Conservation (phyloP, 1,284 basidiomycete species). For the Tylopilus sp. region DNA sequence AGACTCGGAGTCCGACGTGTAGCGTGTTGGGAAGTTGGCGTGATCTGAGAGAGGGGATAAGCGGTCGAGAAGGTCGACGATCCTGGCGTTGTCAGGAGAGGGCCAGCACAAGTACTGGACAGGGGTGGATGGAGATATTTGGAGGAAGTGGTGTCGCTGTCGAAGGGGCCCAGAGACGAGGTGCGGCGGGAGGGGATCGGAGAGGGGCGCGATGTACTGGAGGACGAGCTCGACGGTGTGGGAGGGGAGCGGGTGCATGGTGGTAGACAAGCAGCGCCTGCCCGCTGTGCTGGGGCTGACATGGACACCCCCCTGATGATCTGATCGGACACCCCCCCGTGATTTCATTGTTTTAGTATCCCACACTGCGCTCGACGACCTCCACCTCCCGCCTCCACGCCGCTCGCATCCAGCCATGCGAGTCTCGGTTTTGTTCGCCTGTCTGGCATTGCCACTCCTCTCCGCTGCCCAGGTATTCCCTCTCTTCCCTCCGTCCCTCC, state of each 20-base stretch:
- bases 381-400: too few species aligned
- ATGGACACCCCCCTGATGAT: constrained; percentile 1
- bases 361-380: too few species aligned
- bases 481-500: background rate
- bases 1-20: constrained; percentile 59
- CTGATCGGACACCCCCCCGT: constrained; percentile 9
- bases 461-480: constrained; percentile 29
- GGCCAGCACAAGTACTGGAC: constrained; percentile 70
- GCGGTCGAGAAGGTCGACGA: constrained; percentile 48
- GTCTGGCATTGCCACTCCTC: constrained; percentile 25
- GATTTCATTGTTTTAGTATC: constrained; percentile 12
- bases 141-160: constrained; percentile 66
- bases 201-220: constrained; percentile 57
- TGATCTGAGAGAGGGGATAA: constrained; percentile 34
- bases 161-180: constrained; percentile 59
- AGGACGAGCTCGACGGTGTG: constrained; percentile 48
- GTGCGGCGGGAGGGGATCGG: constrained; percentile 53
- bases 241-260: constrained; percentile 16
- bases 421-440: constrained; percentile 17
- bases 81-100: constrained; percentile 39
- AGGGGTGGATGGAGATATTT: constrained; percentile 49
- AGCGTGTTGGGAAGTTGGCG: constrained; percentile 46
- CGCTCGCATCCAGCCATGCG: constrained; percentile 24
- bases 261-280: too few species aligned
- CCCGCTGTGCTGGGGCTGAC: constrained; percentile 17